Evolutionary conservation across 2,329 filamentous ascomycete species (phyloP).

Genomic region (Botrytis aclada): DNA sequence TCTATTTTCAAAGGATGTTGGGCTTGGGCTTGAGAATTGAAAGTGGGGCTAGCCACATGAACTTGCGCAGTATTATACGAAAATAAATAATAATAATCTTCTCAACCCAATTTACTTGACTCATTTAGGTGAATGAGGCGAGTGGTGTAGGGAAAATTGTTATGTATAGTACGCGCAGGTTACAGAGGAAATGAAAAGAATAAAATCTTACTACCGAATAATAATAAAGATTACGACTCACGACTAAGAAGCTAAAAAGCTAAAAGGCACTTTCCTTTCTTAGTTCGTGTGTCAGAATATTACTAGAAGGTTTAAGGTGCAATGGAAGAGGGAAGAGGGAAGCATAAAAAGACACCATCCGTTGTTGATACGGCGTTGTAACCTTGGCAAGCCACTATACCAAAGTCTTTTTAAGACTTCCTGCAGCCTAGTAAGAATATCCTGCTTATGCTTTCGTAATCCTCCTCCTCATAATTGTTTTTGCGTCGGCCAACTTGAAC

Average conservation of each 20-base stretch:
- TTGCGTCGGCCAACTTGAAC: slow-evolving; percentile 7
- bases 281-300: slow-evolving; percentile 20
- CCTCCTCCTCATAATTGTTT: neutral
- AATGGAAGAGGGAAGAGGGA: neutral
- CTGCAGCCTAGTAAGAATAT: slow-evolving; percentile 15
- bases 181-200: neutral
- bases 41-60: slow-evolving; percentile 18
- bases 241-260: neutral
- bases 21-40: slow-evolving; percentile 8
- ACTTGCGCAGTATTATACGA: slow-evolving; percentile 4
- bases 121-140: slow-evolving; percentile 10
- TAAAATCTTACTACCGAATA: neutral
- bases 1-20: slow-evolving; percentile 8
- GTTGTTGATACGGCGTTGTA: slow-evolving; percentile 15
- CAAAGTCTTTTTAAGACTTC: slow-evolving; percentile 11
- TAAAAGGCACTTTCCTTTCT: slow-evolving; percentile 6
- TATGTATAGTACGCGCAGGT: neutral
- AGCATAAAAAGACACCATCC: slow-evolving; percentile 13
- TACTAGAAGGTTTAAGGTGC: slow-evolving; percentile 11
- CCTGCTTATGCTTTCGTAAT: slow-evolving; percentile 7
- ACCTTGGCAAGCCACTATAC: slow-evolving; percentile 12
- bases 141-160: neutral
- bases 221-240: neutral
- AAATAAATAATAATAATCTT: slow-evolving; percentile 4
- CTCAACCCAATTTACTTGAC: neutral